These are phyloP conservation scores for Raffaelea albimanens DNA, from an alignment of 2,329 filamentous ascomycete species.

Conservation along the genomic window DNA sequence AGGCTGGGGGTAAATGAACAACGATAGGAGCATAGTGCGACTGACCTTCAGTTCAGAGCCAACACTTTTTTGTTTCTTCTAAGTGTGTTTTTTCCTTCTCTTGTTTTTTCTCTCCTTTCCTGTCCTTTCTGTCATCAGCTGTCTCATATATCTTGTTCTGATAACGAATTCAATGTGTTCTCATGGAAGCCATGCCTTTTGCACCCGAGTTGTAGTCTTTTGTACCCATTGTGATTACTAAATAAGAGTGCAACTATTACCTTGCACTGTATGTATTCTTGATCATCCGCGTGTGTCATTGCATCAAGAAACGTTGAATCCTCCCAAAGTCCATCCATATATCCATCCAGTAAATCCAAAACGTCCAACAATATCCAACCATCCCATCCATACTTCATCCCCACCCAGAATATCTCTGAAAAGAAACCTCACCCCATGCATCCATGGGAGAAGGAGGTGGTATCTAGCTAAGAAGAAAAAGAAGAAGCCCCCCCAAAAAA, in stretches of 20 bases:
- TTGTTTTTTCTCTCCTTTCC: not conserved
- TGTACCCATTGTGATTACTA: not conserved
- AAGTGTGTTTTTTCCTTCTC: not conserved
- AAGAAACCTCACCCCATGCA: no score
- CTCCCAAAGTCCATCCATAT: no score
- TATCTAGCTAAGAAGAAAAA: not conserved
- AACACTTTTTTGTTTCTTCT: not conserved
- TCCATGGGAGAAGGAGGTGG: not conserved
- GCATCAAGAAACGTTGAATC: no score
- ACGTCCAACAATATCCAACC: not conserved
- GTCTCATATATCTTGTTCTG: not conserved
- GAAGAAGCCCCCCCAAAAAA: not conserved
- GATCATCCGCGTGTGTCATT: no score
- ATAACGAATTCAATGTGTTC: not conserved
- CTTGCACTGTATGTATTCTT: no score
- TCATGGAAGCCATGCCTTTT: not conserved
- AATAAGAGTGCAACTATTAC: no score
- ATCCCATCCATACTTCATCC: not conserved
- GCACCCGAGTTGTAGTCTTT: not conserved
- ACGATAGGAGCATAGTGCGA: no score
- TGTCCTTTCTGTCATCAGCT: not conserved
- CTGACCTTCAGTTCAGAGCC: not conserved
- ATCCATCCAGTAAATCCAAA: no score
- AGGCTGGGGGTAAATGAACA: not conserved
- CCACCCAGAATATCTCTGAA: no score